Conservation (phyloP, 306 rosid genomes). For the Prunus salicina region DNA sequence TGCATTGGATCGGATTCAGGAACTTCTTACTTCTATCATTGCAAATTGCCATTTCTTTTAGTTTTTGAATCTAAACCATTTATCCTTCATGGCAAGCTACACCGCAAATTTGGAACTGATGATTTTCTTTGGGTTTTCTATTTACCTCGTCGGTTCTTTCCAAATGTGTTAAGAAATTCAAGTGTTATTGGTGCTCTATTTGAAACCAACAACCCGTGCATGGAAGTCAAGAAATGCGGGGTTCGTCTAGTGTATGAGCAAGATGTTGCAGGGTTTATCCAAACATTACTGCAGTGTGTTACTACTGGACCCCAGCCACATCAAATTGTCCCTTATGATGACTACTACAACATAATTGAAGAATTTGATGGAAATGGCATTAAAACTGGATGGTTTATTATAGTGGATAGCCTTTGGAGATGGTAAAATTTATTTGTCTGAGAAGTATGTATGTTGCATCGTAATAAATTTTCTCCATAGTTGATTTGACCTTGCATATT, state of each 20-base stretch:
- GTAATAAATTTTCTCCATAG: too few relatives aligned
- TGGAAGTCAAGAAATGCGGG: neutral
- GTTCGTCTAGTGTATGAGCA: neutral
- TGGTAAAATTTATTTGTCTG: neutral
- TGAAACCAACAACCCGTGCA: neutral
- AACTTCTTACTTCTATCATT: neutral
- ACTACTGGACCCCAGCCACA: neutral
- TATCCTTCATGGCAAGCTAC: neutral
- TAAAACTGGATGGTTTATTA: neutral
- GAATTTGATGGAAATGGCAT: too few relatives aligned
- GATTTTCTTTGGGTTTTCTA: neutral
- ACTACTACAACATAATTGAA: neutral
- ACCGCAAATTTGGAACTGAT: too few relatives aligned
- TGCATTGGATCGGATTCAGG: neutral
- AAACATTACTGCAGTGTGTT: too few relatives aligned
- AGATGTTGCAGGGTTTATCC: neutral
- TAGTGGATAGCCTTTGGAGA: neutral
- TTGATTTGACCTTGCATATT: too few relatives aligned
- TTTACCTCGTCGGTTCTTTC: neutral
- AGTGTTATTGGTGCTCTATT: neutral
- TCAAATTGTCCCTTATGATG: neutral
- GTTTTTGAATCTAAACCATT: neutral
- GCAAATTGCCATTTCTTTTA: neutral
- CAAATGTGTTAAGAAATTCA: neutral
- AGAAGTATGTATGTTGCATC: neutral